Base-by-base conservation (phyloP, 495 filamentous ascomycete species). In the Penicillium malachiteum region DNA sequence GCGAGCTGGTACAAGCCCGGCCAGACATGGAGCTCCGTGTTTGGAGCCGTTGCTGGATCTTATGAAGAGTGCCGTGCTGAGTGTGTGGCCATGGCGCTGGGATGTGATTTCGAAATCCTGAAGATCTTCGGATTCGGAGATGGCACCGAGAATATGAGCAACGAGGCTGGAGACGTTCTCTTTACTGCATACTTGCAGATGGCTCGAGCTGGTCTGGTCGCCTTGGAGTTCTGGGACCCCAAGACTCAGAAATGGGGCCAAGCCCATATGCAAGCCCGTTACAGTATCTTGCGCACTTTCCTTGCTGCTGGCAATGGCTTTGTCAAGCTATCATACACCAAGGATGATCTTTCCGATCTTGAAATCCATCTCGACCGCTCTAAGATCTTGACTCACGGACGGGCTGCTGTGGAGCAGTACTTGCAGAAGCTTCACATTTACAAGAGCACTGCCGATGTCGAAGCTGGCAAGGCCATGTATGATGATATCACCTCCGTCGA, bases 21-120 rank as follows among this genome's bases (percentile, higher is more conserved):
- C 2, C 89, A 97, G 65, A 97, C 93, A 0, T 97, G 93, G 92
- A 87, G 90, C 46, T 89, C 87, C 16, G 89, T 95, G 1, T 97
- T 97, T 60, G 92, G 92, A 12, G 83, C 87, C 42, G 81, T 95
- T 60, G 88, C 92, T 14, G 89, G 86, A 2, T 86, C 85, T 5
- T 97, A 96, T 69, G 93, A 97, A 70, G 89, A 92, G 67, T 89
- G 87, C 63, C 79, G 86, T 38, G 86, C 87, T 13, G 91, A 96
- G 70, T 91, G 92, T 55, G 92, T 97, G 12, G 94, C 94, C 21
- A 96, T 97, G 92, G 87, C 84, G 12, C 78, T 98, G 16, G 83
- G 85, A 64, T 96, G 92, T 70, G 93, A 98, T 61, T 96, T 94
- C 65, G 79, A 81, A 6, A 88, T 96, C 42, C 78, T 97, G 40